A percentile compares a stretch with the other conserved stretches of the same genome.
Conservation (phyloP, 2,329 filamentous ascomycete species). For the Mariannaea sp. region DNA sequence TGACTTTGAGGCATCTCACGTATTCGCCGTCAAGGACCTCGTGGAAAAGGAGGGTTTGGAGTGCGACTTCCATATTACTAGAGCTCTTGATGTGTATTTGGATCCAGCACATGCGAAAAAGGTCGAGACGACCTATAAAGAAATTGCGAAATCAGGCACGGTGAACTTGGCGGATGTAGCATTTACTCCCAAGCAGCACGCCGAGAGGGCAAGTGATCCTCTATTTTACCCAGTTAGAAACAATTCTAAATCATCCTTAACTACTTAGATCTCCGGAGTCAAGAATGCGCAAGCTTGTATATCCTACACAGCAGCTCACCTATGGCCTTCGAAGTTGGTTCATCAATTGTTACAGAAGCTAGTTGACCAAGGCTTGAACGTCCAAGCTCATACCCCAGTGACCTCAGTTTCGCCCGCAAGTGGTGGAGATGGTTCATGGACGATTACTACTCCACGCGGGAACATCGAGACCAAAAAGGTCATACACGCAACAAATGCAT, state of each 20-base stretch:
- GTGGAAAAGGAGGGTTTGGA: slow-evolving; percentile 37
- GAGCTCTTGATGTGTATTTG: slow-evolving; percentile 47
- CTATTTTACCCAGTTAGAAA: no score
- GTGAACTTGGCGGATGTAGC: slow-evolving; percentile 10
- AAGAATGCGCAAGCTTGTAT: slow-evolving; percentile 26
- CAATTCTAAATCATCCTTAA: not conserved
- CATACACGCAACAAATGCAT: slow-evolving; percentile 70
- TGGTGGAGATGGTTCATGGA: slow-evolving; percentile 4
- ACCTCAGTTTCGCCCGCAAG: slow-evolving; percentile 6
- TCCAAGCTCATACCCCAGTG: slow-evolving; percentile 24
- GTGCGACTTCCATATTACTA: slow-evolving; percentile 31
- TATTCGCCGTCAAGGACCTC: slow-evolving; percentile 40
- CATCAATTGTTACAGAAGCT: slow-evolving; percentile 22
- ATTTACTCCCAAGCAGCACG: slow-evolving; percentile 7
- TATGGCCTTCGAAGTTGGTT: slow-evolving; percentile 23
- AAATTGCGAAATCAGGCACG: not conserved
- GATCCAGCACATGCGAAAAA: slow-evolving; percentile 25
- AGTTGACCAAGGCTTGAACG: slow-evolving; percentile 11
- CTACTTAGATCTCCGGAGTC: slow-evolving; percentile 11
- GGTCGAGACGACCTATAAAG: slow-evolving; percentile 10
- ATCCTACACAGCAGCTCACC: slow-evolving; percentile 26
- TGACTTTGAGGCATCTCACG: slow-evolving; percentile 30
- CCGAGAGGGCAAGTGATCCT: slow-evolving; percentile 13
- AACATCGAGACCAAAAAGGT: slow-evolving; percentile 57
- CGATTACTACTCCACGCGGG: slow-evolving; percentile 42